Evolutionary conservation across 2,329 filamentous ascomycete genomes (phyloP).

Genomic region (Arthroderma sp.): DNA sequence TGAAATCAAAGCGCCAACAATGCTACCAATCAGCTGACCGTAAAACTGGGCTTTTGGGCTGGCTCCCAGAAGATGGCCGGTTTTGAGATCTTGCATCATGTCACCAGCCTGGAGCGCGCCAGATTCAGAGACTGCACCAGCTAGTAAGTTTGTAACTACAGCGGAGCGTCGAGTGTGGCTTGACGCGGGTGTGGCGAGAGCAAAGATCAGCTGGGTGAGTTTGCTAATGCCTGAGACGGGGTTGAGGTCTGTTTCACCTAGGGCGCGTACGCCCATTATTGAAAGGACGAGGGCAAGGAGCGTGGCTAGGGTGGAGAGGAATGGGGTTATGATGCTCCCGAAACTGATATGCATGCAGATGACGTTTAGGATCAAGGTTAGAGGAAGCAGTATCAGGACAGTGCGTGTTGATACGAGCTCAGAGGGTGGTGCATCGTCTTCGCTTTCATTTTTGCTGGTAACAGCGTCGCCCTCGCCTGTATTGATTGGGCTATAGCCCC

Average conservation of each 20-base stretch:
- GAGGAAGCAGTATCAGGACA: constrained; percentile 59
- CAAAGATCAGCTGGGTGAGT: constrained; percentile 89
- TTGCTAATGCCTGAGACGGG: constrained; percentile 95
- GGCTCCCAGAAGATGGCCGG: constrained; percentile 81
- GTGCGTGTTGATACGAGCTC: constrained; percentile 63
- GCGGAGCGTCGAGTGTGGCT: constrained; percentile 65
- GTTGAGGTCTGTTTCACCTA: constrained; percentile 81
- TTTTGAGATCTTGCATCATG: constrained; percentile 94
- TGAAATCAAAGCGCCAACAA: constrained; percentile 71
- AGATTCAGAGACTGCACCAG: constrained; percentile 72
- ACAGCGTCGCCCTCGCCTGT: constrained; percentile 21
- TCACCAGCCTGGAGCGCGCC: constrained; percentile 90
- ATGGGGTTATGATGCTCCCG: constrained; percentile 64
- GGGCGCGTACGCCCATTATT: constrained; percentile 51
- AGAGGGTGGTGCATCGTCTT: constrained; percentile 68
- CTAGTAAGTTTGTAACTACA: constrained; percentile 89
- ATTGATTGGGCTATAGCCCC: constrained; percentile 12
- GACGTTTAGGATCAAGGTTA: constrained; percentile 70
- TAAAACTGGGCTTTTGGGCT: constrained; percentile 92
- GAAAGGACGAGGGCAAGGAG: constrained; percentile 62
- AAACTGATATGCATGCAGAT: constrained; percentile 72
- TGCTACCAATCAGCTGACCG: constrained; percentile 84
- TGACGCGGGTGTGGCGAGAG: constrained; percentile 67
- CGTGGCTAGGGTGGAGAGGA: constrained; percentile 64
- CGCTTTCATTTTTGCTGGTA: constrained; percentile 29